These are phyloP conservation scores for Candida odintsovae DNA, from an alignment of 805 yeast species.

Conservation along the genomic window DNA sequence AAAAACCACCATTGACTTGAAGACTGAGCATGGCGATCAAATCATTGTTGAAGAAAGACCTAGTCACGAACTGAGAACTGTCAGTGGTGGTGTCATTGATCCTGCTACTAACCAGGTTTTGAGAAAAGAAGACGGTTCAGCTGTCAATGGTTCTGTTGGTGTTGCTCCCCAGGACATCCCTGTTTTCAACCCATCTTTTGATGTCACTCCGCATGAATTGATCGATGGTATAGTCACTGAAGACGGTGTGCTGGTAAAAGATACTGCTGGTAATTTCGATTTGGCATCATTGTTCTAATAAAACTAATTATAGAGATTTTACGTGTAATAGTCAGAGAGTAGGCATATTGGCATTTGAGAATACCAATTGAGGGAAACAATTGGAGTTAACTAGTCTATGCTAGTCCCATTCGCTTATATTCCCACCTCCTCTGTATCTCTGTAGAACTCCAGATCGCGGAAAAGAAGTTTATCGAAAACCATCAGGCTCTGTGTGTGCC, in stretches of 20 bases:
- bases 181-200: conserved; percentile 97
- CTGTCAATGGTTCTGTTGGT: conserved; percentile 48
- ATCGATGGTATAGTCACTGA: conserved; percentile 93
- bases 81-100: conserved; percentile 60
- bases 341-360: no score
- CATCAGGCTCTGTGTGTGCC: no score
- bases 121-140: conserved; percentile 23
- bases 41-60: conserved; percentile 90
- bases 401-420: no score
- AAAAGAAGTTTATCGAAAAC: background rate
- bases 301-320: no score
- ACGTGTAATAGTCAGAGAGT: no score
- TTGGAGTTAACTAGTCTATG: no score
- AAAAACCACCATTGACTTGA: conserved; percentile 77
- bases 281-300: conserved; percentile 23
- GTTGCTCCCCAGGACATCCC: conserved; percentile 79
- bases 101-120: conserved; percentile 21
- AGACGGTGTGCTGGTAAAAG: conserved; percentile 49
- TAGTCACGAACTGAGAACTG: conserved; percentile 65
- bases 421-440: no score
- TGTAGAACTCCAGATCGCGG: no score
- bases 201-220: conserved; percentile 77
- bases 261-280: conserved; percentile 44
- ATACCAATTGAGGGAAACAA: no score
- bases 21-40: conserved; percentile 60